phyloP scores from a whole-genome alignment of 2,329 filamentous ascomycete species.

The Penicillium sp. region DNA sequence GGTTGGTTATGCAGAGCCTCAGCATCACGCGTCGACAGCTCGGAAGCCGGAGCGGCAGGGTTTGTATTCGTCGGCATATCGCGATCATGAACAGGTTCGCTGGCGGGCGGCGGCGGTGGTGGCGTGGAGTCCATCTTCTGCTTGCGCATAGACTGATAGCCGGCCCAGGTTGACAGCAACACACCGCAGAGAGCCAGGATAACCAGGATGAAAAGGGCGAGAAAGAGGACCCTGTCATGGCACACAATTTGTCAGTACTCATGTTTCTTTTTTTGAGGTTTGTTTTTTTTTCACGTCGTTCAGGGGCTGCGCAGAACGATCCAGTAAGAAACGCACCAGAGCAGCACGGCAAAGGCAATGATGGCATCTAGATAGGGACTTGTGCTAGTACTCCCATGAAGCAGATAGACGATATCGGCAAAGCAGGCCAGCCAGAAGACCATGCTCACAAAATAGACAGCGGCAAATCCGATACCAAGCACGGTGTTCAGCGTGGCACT shows the following conservation, averaged over 20 bases:
- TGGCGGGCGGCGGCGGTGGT: background rate
- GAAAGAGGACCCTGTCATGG: conserved; percentile 27
- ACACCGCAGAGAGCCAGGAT: conserved; percentile 30
- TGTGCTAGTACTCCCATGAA: conserved; percentile 8
- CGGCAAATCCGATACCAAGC: conserved; percentile 20
- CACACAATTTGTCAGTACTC: background rate
- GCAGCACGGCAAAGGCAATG: conserved; percentile 31
- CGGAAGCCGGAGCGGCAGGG: conserved; percentile 8
- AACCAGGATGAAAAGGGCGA: conserved; percentile 27
- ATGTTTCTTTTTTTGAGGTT: background rate
- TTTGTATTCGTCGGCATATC: conserved; percentile 18
- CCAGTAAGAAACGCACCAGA: conserved; percentile 25
- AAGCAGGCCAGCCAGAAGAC: conserved; percentile 34
- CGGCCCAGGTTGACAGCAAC: conserved; percentile 26
- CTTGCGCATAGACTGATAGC: conserved; percentile 24
- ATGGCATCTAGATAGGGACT: conserved; percentile 24
- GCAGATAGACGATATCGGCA: conserved; percentile 24
- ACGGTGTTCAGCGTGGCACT: conserved; percentile 20
- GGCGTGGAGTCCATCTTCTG: background rate
- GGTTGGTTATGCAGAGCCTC: conserved; percentile 19
- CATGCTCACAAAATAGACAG: conserved; percentile 29
- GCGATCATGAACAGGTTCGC: conserved; percentile 5
- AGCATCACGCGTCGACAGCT: conserved; percentile 17
- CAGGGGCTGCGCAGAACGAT: too few relatives aligned
- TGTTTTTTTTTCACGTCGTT: background rate